Evolutionary conservation across 2,329 filamentous ascomycete species (phyloP).

Genomic region (Microsporum canis): DNA sequence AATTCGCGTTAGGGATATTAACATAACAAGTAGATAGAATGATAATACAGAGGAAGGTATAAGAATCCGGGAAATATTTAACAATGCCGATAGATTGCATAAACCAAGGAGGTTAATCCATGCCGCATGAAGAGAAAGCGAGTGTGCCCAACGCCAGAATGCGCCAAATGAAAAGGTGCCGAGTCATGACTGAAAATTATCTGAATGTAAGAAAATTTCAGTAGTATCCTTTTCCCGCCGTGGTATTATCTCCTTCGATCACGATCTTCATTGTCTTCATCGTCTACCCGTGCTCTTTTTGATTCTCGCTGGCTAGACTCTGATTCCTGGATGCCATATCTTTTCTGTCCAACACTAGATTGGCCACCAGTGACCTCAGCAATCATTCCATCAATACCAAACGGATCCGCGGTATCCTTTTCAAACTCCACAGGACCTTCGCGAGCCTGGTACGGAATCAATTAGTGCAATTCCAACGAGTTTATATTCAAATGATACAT

Average conservation of each 20-base stretch:
- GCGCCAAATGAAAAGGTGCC: background rate
- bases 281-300: conserved; percentile 70
- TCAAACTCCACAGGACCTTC: conserved; percentile 95
- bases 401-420: conserved; percentile 75
- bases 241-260: conserved; percentile 9
- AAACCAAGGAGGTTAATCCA: background rate
- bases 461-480: conserved; percentile 10
- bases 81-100: background rate
- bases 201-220: background rate
- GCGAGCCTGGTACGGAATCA: conserved; percentile 43
- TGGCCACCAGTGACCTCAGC: conserved; percentile 54
- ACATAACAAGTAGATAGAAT: background rate
- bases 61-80: background rate
- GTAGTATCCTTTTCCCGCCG: background rate
- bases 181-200: background rate
- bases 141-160: background rate
- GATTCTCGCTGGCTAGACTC: conserved; percentile 26
- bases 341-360: conserved; percentile 37
- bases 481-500: background rate
- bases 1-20: background rate
- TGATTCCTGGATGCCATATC: conserved; percentile 35
- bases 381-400: conserved; percentile 90
- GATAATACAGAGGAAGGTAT: background rate
- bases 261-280: conserved; percentile 27
- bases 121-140: background rate